These are phyloP conservation scores for Chamaecyparis obtusa DNA, from an alignment of 75 land plant species.

Conservation along the genomic window DNA sequence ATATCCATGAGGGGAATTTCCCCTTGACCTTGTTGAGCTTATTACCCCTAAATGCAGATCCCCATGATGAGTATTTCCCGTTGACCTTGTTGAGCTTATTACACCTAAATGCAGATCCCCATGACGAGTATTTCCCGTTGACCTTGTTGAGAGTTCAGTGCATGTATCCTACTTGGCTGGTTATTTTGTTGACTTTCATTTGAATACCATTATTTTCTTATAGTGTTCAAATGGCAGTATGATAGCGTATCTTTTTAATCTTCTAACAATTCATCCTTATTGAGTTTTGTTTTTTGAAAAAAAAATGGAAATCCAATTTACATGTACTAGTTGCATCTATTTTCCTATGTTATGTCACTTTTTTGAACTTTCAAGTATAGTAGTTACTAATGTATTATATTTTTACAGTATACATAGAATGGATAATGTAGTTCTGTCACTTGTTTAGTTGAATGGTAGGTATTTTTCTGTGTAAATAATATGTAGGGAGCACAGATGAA, in stretches of 20 bases:
- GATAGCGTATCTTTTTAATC: neutral
- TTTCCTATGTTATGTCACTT: neutral
- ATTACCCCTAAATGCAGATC: too few relatives aligned
- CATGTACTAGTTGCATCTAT: neutral
- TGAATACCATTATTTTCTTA: neutral
- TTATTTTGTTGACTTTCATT: neutral
- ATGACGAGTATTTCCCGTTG: too few relatives aligned
- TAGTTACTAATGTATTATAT: neutral
- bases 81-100: too few relatives aligned
- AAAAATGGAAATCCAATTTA: too few relatives aligned
- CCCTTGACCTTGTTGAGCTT: too few relatives aligned
- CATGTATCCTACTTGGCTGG: neutral
- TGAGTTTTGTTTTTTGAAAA: neutral
- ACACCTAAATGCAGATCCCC: too few relatives aligned
- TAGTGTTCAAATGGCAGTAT: neutral
- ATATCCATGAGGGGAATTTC: too few relatives aligned
- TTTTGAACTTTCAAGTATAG: neutral
- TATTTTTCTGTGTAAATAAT: neutral
- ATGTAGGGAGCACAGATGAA: neutral
- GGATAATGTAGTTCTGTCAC: neutral
- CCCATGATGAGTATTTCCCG: too few relatives aligned
- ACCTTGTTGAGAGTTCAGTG: too few relatives aligned
- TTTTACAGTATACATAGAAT: neutral
- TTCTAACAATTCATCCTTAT: neutral
- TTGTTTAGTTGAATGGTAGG: neutral